Base-by-base conservation (phyloP, 352 stramenopile species). In the Detonula confervacea region DNA sequence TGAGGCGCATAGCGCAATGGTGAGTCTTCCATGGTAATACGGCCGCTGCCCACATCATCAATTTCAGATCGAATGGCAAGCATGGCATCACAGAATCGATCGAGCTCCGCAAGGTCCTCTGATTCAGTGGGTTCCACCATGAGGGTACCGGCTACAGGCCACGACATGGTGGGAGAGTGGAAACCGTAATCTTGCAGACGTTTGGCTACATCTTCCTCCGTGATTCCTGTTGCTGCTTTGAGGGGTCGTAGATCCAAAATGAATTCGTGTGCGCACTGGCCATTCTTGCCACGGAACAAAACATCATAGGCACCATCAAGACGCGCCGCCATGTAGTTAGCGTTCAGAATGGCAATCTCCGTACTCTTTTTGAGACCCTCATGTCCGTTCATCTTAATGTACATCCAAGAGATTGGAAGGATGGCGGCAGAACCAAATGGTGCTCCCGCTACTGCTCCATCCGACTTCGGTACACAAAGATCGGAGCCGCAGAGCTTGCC, bases 61-160 rank as follows among this genome's bases (percentile, higher is more conserved):
- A 99, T 99, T 90, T 99, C 97, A 35, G 96, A 87, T 62, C 97
- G 95, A 86, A 99, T 99, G 37, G 92, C 89, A 27, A 98, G 94
- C 91, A 99, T 95, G 55, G 97, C 96, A 70, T 98, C 95, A 74
- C 95, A 98, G 82, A 99, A 99, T 65, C 97, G 93, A 90, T 99
- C 97, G 59, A 99, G 95, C 81, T 99, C 97, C 7, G 93, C 95
- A 86, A 98, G 97, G 90, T 98, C 97, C 82, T 99, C 97, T 39
- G 91, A 98, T 88, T 99, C 97, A 4, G 97, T 99, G 8, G 97
- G 97, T 89, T 99, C 97, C 44, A 99, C 96, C 97, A 99, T 99
- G 61, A 99, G 90, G 35, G 97, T 99, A 54, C 97, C 97, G 16
- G 92, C 90, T 51, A 99, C 97, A n/a, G 97, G 97, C 96, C 97